Percentiles rank a stretch among this genome's conserved stretches.
Evolutionary conservation across 352 stramenopile genomes (phyloP).

Genomic region (Pythium monospermum): DNA sequence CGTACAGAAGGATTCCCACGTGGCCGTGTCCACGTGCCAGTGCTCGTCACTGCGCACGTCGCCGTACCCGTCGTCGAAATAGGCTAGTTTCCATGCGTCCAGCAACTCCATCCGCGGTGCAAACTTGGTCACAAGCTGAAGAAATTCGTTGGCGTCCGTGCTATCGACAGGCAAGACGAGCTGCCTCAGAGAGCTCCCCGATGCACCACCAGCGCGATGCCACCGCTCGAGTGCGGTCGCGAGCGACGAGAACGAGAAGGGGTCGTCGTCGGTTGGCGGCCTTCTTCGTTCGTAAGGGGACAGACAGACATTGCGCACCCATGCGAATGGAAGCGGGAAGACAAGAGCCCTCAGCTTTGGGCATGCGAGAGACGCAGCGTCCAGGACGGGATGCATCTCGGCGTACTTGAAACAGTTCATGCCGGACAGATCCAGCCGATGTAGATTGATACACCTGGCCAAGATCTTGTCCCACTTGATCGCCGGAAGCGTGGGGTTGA

Average conservation of each 20-base stretch:
- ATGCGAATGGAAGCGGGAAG: conserved; percentile 35
- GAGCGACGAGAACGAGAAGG: conserved; percentile 29
- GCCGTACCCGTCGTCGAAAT: conserved; percentile 40
- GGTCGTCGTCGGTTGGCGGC: conserved; percentile 16
- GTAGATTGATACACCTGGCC: conserved; percentile 32
- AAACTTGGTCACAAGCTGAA: conserved; percentile 33
- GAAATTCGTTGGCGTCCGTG: conserved; percentile 34
- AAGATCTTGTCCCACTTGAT: conserved; percentile 39
- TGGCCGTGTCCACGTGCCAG: conserved; percentile 33
- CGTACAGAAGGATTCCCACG: conserved; percentile 39
- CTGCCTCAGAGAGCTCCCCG: conserved; percentile 28
- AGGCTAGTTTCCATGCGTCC: conserved; percentile 54
- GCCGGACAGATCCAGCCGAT: conserved; percentile 42
- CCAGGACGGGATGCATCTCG: conserved; percentile 31
- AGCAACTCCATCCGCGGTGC: conserved; percentile 48
- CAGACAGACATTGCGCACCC: conserved; percentile 18
- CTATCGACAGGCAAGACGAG: conserved; percentile 34
- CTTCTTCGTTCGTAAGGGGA: conserved; percentile 25
- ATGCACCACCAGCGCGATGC: conserved; percentile 25
- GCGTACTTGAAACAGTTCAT: conserved; percentile 46
- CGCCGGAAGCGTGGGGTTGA: conserved; percentile 14
- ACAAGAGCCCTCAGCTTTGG: conserved; percentile 42
- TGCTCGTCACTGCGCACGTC: conserved; percentile 47
- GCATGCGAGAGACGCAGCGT: conserved; percentile 31
- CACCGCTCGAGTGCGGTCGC: conserved; percentile 33